A percentile compares a stretch with the other conserved stretches of the same genome.
Conservation (phyloP, 148 eudicot genomes). For the Polygonum aviculare region DNA sequence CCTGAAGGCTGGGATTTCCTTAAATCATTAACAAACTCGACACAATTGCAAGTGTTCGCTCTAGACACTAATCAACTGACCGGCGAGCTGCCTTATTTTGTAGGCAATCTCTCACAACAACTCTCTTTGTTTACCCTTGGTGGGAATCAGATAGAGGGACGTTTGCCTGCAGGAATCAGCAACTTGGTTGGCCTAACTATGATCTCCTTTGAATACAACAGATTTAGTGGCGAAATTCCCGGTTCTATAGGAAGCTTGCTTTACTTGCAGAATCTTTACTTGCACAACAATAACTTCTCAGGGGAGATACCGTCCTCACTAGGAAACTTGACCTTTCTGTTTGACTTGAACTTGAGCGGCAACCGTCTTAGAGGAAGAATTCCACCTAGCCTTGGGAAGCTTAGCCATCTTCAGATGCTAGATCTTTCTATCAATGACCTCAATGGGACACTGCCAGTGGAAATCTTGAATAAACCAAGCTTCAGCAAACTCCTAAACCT, state of each 20-base stretch:
- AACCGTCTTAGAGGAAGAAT: slow-evolving; percentile 17
- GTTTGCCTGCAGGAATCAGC: slow-evolving; percentile 18
- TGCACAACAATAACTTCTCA: slow-evolving; percentile 14
- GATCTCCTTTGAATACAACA: slow-evolving; percentile 16
- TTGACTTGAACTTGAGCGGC: slow-evolving; percentile 10
- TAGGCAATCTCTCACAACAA: slow-evolving; percentile 18
- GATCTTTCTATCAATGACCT: slow-evolving; percentile 18
- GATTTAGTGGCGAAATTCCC: slow-evolving; percentile 20
- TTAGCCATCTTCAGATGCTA: slow-evolving; percentile 11
- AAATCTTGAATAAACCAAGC: slow-evolving; percentile 13
- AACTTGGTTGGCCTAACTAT: slow-evolving; percentile 19
- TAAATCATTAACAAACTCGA: neutral
- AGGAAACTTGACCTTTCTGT: slow-evolving; percentile 13
- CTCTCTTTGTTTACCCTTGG: slow-evolving; percentile 8
- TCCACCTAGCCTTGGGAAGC: slow-evolving; percentile 20
- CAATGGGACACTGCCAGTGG: slow-evolving; percentile 13
- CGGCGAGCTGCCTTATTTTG: slow-evolving; percentile 11
- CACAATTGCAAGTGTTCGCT: neutral
- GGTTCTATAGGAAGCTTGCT: slow-evolving; percentile 17
- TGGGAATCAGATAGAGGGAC: slow-evolving; percentile 18
- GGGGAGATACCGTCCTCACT: slow-evolving; percentile 22
- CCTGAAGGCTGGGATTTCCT: neutral
- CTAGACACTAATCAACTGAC: neutral
- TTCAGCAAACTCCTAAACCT: slow-evolving; percentile 18
- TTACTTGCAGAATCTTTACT: slow-evolving; percentile 16